Evolutionary conservation across 768 basidiomycete species (phyloP), one percentile per base, ranked within the genome.

Genomic region (Leccinum fibrillosum): DNA sequence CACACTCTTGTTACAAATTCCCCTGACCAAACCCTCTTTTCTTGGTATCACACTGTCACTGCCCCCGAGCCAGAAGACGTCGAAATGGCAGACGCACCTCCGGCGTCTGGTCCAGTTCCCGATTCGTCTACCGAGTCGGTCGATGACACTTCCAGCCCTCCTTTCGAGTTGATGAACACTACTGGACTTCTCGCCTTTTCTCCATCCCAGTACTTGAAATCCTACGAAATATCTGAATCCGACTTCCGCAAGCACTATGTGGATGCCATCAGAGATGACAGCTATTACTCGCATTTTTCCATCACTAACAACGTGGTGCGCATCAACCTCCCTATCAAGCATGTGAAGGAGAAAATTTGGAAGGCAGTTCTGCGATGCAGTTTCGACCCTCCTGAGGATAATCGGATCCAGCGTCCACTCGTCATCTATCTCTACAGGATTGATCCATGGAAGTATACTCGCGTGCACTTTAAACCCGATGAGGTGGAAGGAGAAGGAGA

Each of bases 1-100:
- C 52, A 55, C 52, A 61, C 37, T 49, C 54, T 71, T 52, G 61
- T 73, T n/a, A 19, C 30, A 2, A 67, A 48, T 42, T 61, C 30
- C 21, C 47, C 57, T 4, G 70, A 71, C 32, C 69, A 71, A 35
- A 69, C 65, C 5, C 61, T 72, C 47, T 71, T 71, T 17, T 58
- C 69, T 28, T 71, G 69, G 71, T 67, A 49, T 26, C 63, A 59
- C 42, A 55, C 21, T 2, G 9, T 49, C 51, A 53, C 28, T 21
- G 48, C 25, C 2, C 35, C 26, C 26, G 26, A 28, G 26, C 26
- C 51, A 12, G 56, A 62, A 7, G 66, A 69, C 7, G 30, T 52
- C 19, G 60, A 58, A 49, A 67, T 56, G 60, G 26, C 3, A 17
- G 55, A 64, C 4, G 30, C 35, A 21, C 39, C 37, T 34, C 19